Evolutionary conservation across 108 stramenopile genomes (phyloP), one percentile per base, ranked within the genome.

Genomic region (Cyclostephanos tholiformis): DNA sequence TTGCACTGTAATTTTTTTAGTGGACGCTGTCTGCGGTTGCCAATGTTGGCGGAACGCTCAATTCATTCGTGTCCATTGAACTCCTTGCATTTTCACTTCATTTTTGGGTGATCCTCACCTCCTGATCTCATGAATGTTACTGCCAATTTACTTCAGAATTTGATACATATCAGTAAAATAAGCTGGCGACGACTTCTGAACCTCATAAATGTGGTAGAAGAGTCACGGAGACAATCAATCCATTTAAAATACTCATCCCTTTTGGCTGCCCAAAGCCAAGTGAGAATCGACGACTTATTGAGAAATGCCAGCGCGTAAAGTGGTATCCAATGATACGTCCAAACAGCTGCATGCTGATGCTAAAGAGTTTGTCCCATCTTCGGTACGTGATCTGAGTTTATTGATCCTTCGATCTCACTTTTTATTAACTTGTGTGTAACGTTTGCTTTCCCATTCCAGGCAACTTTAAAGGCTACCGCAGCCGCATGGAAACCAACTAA

Each of bases 361-460:
- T 32, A 75, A 75, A 49, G 65, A 58, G 57, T 75, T 75, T 75
- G 74, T 75, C 39, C 74, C 74, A 26, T 66, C 74, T 29, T 14
- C 65, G 65, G 74, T 75, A 46, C 65, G 74, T 67, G 30, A 26
- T 50, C n/a, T n/a, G 32, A 43, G n/a, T 23, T 64, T 32, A 16
- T 52, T 20, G 32, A 19, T 73, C 17, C 2, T 6, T 44, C 6
- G 9, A 43, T 10, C 19, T 64, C 35, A 27, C n/a, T 25, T 27
- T 36, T 35, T 55, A 27, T 32, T 65, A 22, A 25, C n/a, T 26
- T 32, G 29, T 14, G 14, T 32, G 27, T 0, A 27, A 14, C 19
- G 19, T 22, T 49, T 63, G 16, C 16, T 41, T 41, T 17, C 44
- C 14, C 44, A 16, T 76, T 25, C n/a, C 75, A 76, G 75, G 44